Percentiles rank a stretch among this genome's conserved stretches.
phyloP scores from a whole-genome alignment of 2,329 filamentous ascomycete genomes.

The Drechmeria coniospora region DNA sequence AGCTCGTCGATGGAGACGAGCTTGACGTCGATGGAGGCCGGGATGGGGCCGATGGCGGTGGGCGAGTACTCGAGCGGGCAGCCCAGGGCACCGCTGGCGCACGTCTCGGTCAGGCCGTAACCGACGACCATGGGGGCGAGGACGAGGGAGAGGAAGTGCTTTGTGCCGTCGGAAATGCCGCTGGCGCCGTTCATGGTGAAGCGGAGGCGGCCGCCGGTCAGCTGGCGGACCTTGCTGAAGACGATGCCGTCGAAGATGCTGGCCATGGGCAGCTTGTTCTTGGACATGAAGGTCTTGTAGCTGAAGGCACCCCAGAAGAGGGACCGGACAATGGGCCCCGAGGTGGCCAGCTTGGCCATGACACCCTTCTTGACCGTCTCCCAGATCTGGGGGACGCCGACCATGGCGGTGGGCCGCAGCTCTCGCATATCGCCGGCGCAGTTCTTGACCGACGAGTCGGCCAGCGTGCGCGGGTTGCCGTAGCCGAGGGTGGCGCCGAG shows the following conservation, averaged over 20 bases:
- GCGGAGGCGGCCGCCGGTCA: slow-evolving; percentile 76
- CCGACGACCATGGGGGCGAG: slow-evolving; percentile 89
- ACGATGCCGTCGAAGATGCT: slow-evolving; percentile 65
- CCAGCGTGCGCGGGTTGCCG: slow-evolving; percentile 76
- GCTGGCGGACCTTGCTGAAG: slow-evolving; percentile 81
- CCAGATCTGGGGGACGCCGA: slow-evolving; percentile 94
- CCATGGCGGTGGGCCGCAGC: slow-evolving; percentile 74
- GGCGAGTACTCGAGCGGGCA: slow-evolving; percentile 77
- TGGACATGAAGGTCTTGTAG: slow-evolving; percentile 43
- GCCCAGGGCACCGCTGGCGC: slow-evolving; percentile 66
- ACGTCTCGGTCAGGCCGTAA: slow-evolving; percentile 90
- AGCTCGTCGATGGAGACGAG: slow-evolving; percentile 81
- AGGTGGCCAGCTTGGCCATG: slow-evolving; percentile 57
- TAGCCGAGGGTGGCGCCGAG: slow-evolving; percentile 90
- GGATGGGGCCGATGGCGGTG: slow-evolving; percentile 60
- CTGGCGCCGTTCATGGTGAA: slow-evolving; percentile 92
- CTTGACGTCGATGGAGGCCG: slow-evolving; percentile 71
- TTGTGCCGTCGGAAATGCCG: slow-evolving; percentile 74
- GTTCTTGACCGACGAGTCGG: slow-evolving; percentile 73
- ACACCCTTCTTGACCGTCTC: slow-evolving; percentile 96
- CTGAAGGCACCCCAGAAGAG: slow-evolving; percentile 59
- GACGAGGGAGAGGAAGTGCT: slow-evolving; percentile 80
- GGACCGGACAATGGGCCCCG: slow-evolving; percentile 53
- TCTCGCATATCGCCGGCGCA: slow-evolving; percentile 90
- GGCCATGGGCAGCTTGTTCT: slow-evolving; percentile 46